Evolutionary conservation across 1,284 basidiomycete genomes (phyloP).

Genomic region (Sparassis latifolia): DNA sequence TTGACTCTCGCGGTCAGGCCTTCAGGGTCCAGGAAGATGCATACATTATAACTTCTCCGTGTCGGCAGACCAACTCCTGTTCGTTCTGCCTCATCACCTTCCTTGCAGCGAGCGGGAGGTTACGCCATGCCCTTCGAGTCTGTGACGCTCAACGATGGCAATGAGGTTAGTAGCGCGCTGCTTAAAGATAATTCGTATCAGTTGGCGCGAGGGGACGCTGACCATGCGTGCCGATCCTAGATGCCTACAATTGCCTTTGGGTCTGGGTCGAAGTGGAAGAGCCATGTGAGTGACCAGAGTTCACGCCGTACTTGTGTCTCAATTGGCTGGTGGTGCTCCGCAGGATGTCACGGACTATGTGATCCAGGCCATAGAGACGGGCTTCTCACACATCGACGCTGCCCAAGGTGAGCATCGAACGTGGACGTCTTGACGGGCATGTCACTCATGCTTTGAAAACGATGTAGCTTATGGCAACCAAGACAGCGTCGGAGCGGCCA

Average conservation of each 20-base stretch:
- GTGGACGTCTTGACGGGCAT: neutral
- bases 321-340: neutral
- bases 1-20: too few relatives aligned
- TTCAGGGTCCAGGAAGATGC: too few relatives aligned
- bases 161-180: conserved; percentile 13
- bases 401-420: conserved; percentile 22
- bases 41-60: too few relatives aligned
- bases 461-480: conserved; percentile 33
- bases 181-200: neutral
- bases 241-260: conserved; percentile 28
- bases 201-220: neutral
- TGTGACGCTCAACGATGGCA: conserved; percentile 26
- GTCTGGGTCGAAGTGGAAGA: conserved; percentile 28
- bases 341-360: conserved; percentile 30
- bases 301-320: neutral
- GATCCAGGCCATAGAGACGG: conserved; percentile 27
- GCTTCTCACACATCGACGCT: conserved; percentile 30
- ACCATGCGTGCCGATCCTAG: conserved; percentile 6
- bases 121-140: conserved; percentile 21
- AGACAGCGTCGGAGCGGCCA: conserved; percentile 31
- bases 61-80: too few relatives aligned
- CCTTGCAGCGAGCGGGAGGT: neutral
- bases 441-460: too few relatives aligned
- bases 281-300: conserved; percentile 16
- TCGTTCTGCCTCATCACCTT: too few relatives aligned